Evolutionary conservation across 2,329 filamentous ascomycete genomes (phyloP).

Genomic region (Paecilomyces formosus): DNA sequence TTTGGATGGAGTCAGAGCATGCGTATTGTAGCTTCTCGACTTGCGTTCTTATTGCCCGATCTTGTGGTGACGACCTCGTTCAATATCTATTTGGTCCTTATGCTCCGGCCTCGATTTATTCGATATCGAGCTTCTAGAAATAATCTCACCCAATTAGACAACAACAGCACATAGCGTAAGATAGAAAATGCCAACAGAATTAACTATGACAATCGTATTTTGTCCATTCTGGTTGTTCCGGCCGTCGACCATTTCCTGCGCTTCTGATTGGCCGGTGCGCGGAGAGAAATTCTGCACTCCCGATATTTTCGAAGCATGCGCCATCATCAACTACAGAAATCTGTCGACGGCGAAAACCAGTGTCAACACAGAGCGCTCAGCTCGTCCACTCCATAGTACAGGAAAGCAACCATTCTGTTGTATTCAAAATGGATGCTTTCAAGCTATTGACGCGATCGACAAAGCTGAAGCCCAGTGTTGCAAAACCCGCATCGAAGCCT

Average conservation of each 20-base stretch:
- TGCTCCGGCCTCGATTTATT: too few relatives aligned
- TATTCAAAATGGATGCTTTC: slow-evolving; percentile 37
- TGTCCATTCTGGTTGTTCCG: not conserved
- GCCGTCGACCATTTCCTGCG: slow-evolving; percentile 1
- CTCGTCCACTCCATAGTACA: not conserved
- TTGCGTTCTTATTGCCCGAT: too few relatives aligned
- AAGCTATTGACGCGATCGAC: slow-evolving; percentile 38
- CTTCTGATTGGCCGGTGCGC: slow-evolving; percentile 27
- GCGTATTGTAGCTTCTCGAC: too few relatives aligned
- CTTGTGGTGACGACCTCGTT: too few relatives aligned
- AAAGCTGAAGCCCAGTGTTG: slow-evolving; percentile 29
- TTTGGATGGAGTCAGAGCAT: too few relatives aligned
- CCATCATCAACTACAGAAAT: not conserved
- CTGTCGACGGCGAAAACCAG: slow-evolving; percentile 9
- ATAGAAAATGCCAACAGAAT: not conserved
- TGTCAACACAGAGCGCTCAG: slow-evolving; percentile 1
- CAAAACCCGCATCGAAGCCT: slow-evolving; percentile 17
- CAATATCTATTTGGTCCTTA: too few relatives aligned
- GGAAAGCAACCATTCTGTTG: not conserved
- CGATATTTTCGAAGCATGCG: not conserved
- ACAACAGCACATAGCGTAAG: not conserved
- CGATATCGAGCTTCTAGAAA: too few relatives aligned
- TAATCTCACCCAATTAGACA: not conserved
- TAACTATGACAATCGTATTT: not conserved
- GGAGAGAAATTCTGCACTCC: slow-evolving; percentile 19